Base-by-base conservation (phyloP, 805 yeast species). In the Teunomyces pallodes region DNA sequence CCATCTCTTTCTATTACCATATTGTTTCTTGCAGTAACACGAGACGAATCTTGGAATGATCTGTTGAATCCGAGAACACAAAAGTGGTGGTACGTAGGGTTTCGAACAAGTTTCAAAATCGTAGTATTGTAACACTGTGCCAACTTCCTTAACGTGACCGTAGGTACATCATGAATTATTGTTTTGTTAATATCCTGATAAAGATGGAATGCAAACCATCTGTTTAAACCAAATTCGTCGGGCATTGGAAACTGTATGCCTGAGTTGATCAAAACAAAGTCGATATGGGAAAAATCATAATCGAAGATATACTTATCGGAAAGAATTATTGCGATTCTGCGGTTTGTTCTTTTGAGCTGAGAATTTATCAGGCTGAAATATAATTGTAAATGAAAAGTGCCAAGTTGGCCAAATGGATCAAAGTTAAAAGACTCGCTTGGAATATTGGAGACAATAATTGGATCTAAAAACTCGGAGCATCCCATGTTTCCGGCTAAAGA, bases 391-490 rank as follows among this genome's bases (percentile, higher is more conserved):
- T 54, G 58, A 3, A 48, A 24, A 1, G 65, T 50, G 46, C 54
- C 54, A 13, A 58, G 36, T 3, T 61, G 60, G 7, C 63, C 62
- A 3, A 53, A 51, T 9, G 57, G 56, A 45, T 54, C 56, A 40
- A 50, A 52, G 17, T 50, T 55, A 32, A 47, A 45, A 16, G 46
- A 35, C 9, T 16, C 13, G 13, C 28, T 39, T 5, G 42, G 46
- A 5, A 42, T 29, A 16, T 51, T 54, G 8, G 54, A 44, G 9
- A 63, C 50, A 4, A 62, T 52, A 27, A 59, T 43, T 1, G 67
- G 68, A n/a, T 53, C 48, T 13, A 58, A 52, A 24, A 64, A 57
- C 29, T 57, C 53, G 6, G 59, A 41, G 13, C 60, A 62, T 9
- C 49, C 39, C 5, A 58, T 44, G 48, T 63, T 65, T 2, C 62